Evolutionary conservation across 441 rosid species (phyloP).

Genomic region (Manihot esculenta): DNA sequence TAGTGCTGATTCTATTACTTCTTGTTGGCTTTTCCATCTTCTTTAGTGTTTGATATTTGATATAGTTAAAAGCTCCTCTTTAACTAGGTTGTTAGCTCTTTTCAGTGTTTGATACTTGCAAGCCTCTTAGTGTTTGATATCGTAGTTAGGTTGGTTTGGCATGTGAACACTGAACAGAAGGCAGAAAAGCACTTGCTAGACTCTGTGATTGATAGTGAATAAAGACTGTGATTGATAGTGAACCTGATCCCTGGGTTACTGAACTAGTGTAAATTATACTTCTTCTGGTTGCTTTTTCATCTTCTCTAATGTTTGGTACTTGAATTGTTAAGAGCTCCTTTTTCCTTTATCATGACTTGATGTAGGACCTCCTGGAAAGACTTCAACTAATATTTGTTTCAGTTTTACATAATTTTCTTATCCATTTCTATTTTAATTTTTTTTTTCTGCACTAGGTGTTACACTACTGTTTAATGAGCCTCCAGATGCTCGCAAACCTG

Average conservation of each 20-base stretch:
- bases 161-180: too few relatives aligned
- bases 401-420: neutral
- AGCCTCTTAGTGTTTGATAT: too few relatives aligned
- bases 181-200: neutral
- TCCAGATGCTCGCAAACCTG: slow-evolving; percentile 87
- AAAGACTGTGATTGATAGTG: too few relatives aligned
- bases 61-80: neutral
- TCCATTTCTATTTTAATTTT: slow-evolving; percentile 10
- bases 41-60: neutral
- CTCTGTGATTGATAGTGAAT: neutral
- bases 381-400: neutral
- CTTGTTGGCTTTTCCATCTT: neutral
- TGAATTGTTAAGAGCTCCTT: neutral
- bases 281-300: too few relatives aligned
- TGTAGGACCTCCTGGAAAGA: neutral
- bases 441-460: slow-evolving; percentile 48
- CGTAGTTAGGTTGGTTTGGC: too few relatives aligned
- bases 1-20: neutral
- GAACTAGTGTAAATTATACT: neutral
- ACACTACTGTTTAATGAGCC: slow-evolving; percentile 89
- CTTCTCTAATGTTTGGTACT: neutral
- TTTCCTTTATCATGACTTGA: slow-evolving; percentile 3
- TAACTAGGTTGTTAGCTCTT: too few relatives aligned
- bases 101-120: too few relatives aligned
- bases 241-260: too few relatives aligned